Percentiles rank a stretch among this genome's conserved stretches.
These are phyloP conservation scores for Diplodia sapinea DNA, from an alignment of 2,329 filamentous ascomycete genomes.

Conservation along the genomic window DNA sequence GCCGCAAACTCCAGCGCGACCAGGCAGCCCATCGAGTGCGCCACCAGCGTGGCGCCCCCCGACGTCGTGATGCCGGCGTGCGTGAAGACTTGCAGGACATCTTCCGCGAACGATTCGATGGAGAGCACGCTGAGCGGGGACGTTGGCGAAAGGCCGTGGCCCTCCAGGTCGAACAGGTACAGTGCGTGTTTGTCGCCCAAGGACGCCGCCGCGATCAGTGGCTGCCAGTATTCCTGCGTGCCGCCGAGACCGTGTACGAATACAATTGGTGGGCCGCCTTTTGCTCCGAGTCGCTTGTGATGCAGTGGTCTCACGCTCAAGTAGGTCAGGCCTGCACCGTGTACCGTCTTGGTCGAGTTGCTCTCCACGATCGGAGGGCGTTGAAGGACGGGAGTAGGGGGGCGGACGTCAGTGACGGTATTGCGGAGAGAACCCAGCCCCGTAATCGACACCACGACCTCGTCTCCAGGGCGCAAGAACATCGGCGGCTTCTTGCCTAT, in stretches of 20 bases:
- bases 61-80: constrained; percentile 45
- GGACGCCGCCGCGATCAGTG: background rate
- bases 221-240: constrained; percentile 51
- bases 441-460: constrained; percentile 45
- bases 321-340: background rate
- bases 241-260: constrained; percentile 64
- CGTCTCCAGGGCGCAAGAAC: constrained; percentile 51
- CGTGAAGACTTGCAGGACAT: constrained; percentile 42
- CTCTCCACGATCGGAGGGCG: constrained; percentile 32
- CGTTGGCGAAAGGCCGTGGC: constrained; percentile 62
- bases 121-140: constrained; percentile 51
- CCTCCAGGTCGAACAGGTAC: constrained; percentile 62
- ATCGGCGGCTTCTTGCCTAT: constrained; percentile 45
- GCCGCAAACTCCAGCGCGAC: constrained; percentile 52
- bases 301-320: background rate
- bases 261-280: constrained; percentile 43
- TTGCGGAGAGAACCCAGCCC: constrained; percentile 46
- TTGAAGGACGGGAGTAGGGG: constrained; percentile 44
- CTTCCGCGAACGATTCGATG: constrained; percentile 53
- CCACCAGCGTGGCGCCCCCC: constrained; percentile 51
- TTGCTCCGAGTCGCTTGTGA: background rate
- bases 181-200: constrained; percentile 33
- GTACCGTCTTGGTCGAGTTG: background rate
- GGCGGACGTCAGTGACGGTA: constrained; percentile 43
- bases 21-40: constrained; percentile 60